These are phyloP conservation scores for Globisporangium cystogenes DNA, from an alignment of 352 stramenopile genomes.

Conservation along the genomic window DNA sequence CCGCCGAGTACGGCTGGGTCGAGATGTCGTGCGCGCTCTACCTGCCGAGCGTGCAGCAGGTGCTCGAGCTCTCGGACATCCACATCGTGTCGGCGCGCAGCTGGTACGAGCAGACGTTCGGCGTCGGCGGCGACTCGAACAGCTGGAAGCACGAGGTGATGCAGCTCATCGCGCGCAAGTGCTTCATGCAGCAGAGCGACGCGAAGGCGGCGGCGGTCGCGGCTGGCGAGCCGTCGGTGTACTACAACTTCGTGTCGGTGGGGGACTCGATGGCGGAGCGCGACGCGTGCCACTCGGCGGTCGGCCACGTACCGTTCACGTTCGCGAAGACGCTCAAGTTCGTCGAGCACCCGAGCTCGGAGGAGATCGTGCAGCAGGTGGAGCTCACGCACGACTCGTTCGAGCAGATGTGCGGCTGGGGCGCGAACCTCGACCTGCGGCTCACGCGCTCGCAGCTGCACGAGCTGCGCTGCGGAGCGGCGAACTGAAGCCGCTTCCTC, in stretches of 20 bases:
- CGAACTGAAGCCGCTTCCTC: constrained; percentile 6
- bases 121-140: constrained; percentile 66
- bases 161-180: constrained; percentile 83
- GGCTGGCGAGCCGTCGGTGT: constrained; percentile 19
- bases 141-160: constrained; percentile 86
- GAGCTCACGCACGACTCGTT: constrained; percentile 81
- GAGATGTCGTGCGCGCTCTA: constrained; percentile 80
- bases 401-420: constrained; percentile 82
- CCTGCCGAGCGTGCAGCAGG: constrained; percentile 50
- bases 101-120: constrained; percentile 86
- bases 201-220: not conserved
- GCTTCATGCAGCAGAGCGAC: constrained; percentile 35
- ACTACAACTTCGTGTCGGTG: constrained; percentile 81
- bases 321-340: constrained; percentile 88
- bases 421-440: constrained; percentile 65
- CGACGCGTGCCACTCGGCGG: constrained; percentile 72
- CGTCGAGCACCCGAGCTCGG: constrained; percentile 68
- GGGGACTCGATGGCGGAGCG: constrained; percentile 86
- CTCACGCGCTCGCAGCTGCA: constrained; percentile 74
- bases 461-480: constrained; percentile 42
- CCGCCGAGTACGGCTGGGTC: constrained; percentile 78
- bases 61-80: constrained; percentile 71
- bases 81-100: constrained; percentile 82
- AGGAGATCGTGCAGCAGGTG: constrained; percentile 82
- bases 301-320: constrained; percentile 51